Evolutionary conservation across 352 stramenopile genomes (phyloP), one percentile per base, ranked within the genome.

Genomic region (Phytophthora quininea): DNA sequence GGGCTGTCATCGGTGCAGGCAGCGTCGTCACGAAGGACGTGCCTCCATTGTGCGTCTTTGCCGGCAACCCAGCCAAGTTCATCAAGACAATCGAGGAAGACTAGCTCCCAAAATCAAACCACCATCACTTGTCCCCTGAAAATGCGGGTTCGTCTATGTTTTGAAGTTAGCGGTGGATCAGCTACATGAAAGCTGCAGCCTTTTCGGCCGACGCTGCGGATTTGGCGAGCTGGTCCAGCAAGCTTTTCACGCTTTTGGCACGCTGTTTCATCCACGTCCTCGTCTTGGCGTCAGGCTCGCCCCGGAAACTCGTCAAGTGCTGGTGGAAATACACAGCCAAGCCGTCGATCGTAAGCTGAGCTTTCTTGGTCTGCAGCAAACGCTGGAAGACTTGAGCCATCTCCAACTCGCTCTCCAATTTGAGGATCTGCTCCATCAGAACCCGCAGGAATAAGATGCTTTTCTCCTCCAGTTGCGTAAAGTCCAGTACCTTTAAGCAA

Each of bases 401-500:
- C 43, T 90, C 80, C 11, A 82, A 42, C 47, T 91, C 78, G 32
- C 71, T 89, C 53, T 90, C 82, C 40, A 89, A 63, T 51, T 82
- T 84, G n/a, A 95, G 65, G 54, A 95, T 80, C 49, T 80, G 73
- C 64, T 92, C 84, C 54, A 93, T 73, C 35, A 92, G 59, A 53
- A 98, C 82, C 38, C 89, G 91, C 33, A 98, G 62, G 61, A 98
- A 98, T 33, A 98, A 80, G 51, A 97, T 71, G 6, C 83, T 85
- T 38, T 90, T 87, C 40, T 97, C 84, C 12, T 88, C 73, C 29
- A 98, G 73, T 33, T 95, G 80, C 19, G 91, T 96, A 62, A 98
- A 97, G 60, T 98, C 94, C 33, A 98, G 87, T 47, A 96, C 85
- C 72, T 98, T 98, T 31, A 98, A 71, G 12, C 88, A 88, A 29